Evolutionary conservation across 805 yeast species (phyloP).

Genomic region (Saccharomyces eubayanus): DNA sequence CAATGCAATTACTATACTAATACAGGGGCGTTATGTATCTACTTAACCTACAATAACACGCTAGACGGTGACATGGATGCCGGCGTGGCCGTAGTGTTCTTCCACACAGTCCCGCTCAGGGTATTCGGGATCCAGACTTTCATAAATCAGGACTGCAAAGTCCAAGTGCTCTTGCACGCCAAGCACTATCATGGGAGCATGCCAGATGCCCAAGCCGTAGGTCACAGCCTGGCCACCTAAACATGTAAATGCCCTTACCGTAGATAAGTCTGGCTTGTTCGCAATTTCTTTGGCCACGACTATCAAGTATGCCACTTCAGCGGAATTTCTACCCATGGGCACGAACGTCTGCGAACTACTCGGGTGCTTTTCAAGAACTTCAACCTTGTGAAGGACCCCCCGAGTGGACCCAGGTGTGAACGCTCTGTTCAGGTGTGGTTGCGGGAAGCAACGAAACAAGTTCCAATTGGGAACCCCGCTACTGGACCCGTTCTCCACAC

Average conservation of each 20-base stretch:
- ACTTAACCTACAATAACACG: not conserved
- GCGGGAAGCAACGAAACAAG: constrained; percentile 74
- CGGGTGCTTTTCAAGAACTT: constrained; percentile 86
- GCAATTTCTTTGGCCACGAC: constrained; percentile 55
- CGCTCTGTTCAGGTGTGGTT: constrained; percentile 44
- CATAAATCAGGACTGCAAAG: constrained; percentile 83
- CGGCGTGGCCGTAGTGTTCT: constrained; percentile 42
- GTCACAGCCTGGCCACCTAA: constrained; percentile 84
- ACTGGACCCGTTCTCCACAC: constrained; percentile 47
- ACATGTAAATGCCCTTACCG: constrained; percentile 62
- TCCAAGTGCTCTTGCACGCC: constrained; percentile 48
- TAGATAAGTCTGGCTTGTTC: constrained; percentile 53
- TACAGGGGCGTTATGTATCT: not conserved
- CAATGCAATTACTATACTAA: not conserved
- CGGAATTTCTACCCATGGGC: constrained; percentile 72
- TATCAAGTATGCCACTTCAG: constrained; percentile 56
- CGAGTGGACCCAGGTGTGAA: not conserved
- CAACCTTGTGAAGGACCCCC: constrained; percentile 37
- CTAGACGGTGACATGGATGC: not conserved
- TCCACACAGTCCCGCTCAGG: constrained; percentile 62
- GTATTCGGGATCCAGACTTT: constrained; percentile 67
- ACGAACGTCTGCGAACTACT: constrained; percentile 79
- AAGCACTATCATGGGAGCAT: constrained; percentile 90
- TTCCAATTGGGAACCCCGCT: constrained; percentile 60
- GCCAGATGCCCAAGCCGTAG: constrained; percentile 77